Conservation (phyloP, 352 stramenopile genomes). For the Globisporangium canariense region DNA sequence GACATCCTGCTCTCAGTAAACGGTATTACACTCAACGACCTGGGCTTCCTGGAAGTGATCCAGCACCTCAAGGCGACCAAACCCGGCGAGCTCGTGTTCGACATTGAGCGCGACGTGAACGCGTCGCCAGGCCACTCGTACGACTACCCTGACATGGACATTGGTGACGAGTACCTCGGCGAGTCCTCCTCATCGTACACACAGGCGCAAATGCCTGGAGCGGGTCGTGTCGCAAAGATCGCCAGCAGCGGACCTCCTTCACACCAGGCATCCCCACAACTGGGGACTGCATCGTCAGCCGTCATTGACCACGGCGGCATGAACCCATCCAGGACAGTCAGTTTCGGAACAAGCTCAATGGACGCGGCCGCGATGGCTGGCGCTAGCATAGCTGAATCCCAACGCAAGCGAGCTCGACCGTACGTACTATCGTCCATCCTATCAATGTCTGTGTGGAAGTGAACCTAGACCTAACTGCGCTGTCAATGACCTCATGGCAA, state of each 20-base stretch:
- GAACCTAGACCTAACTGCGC: neutral
- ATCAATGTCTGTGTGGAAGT: neutral
- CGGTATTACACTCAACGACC: conserved; percentile 37
- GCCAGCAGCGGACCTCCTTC: neutral
- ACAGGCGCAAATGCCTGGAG: too few relatives aligned
- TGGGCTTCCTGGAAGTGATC: conserved; percentile 54
- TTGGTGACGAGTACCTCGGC: conserved; percentile 11
- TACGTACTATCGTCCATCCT: conserved; percentile 23
- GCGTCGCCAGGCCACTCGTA: conserved; percentile 10
- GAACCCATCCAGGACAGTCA: neutral
- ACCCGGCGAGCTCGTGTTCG: conserved; percentile 50
- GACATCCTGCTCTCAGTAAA: conserved; percentile 75
- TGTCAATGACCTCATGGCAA: neutral
- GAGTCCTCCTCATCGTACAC: conserved; percentile 2
- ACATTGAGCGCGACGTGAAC: conserved; percentile 38
- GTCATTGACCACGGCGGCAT: neutral
- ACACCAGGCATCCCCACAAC: conserved; percentile 5
- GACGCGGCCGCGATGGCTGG: neutral
- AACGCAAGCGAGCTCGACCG: conserved; percentile 42
- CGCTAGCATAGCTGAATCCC: conserved; percentile 17
- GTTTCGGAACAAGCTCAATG: neutral
- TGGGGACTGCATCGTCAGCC: neutral
- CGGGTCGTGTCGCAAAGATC: neutral
- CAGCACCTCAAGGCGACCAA: conserved; percentile 53
- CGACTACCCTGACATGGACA: conserved; percentile 11